Base-by-base conservation (phyloP, 495 filamentous ascomycete genomes). In the Neohortaea acidophila region DNA sequence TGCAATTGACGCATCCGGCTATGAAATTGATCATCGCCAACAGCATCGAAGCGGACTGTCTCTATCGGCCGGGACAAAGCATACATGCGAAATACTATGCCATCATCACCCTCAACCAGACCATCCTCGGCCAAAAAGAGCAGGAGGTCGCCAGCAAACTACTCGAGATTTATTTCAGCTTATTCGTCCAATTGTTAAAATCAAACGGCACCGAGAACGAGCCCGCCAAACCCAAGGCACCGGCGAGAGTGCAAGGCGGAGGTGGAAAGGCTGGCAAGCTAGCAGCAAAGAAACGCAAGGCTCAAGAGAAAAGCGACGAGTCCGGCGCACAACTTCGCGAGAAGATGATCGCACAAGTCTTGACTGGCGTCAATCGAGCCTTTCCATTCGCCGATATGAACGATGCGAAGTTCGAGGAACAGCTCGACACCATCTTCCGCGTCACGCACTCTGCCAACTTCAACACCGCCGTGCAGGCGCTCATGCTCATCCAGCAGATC, bases 371-470 rank as follows among this genome's bases (percentile, higher is more conserved):
- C 40, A 96, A 96, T 54, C 81, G 89, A 41, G 86, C 91, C 12
- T 84, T 93, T 51, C 89, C 89, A 2, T 97, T 91, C 59, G 77
- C 85, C 2, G 76, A 77, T 47, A 71, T 79, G 2, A 82, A 91
- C 45, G 73, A 81, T 43, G 69, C 46, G 70, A 25, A 14, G 7
- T 69, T 94, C 39, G 80, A 87, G 45, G 78, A 77, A 41, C 86
- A 96, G 45, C 70, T 96, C 41, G 81, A 94, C 53, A 92, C 85
- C 2, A 64, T 97, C 21, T 97, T 94, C 67, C 71, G 73, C 47
- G 86, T 97, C 45, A 91, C 89, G 0, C 87, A 97, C 57, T 94
- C 89, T 0, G 84, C 89, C 10, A 97, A 96, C 55, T 96, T 97
- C 66, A 96, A 94, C 62, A 97, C 91, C 6, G 86, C 84, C 53